Evolutionary conservation across 129 eudicot species (phyloP), one percentile per base, ranked within the genome.

Genomic region (Glebionis coronaria): DNA sequence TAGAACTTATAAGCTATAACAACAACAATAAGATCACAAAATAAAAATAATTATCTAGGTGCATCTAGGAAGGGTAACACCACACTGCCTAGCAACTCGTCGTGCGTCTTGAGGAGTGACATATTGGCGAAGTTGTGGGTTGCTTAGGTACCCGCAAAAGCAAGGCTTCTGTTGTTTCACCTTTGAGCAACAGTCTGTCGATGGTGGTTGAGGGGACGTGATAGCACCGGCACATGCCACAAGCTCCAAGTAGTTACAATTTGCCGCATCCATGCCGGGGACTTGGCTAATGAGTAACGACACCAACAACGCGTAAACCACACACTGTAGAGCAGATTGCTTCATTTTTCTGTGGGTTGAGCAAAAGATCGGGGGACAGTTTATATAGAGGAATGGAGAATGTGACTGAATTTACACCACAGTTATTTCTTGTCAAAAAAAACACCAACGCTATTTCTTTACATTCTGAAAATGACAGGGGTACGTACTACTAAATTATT

Each of bases 181-280:
- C 54, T 42, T 52, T 3, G 62, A 51, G 20, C 77, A 72, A 62
- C 77, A 72, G n/a, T 72, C 70, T 3, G 44, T 51, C 4, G 77
- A 62, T 28, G 77, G 77, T 52, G 61, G 70, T 51, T 72, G n/a
- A 10, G 70, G 70, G 6, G 77, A 72, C 14, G 77, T 72, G 63
- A 72, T 65, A 51, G 77, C 77, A 12, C 77, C 77, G 18, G 77
- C 77, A 52, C 77, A 72, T 54, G 42, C 77, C 54, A 72, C 63
- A 52, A 72, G 77, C 46, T 72, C 77, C 77, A 72, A 50, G 70
- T 72, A 72, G 77, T 72, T 72, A 63, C 77, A 72, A 44, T 40
- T 72, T 16, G 63, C 63, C 3, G 70, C 77, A 28, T n/a, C 63
- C 0, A 31, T 31, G 9, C 9, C 40, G 1, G 40, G 40, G 40